Percentiles rank a stretch among this genome's conserved stretches.
These are phyloP conservation scores for Mychonastes homosphaera DNA, from an alignment of 139 green algal species.

Conservation along the genomic window DNA sequence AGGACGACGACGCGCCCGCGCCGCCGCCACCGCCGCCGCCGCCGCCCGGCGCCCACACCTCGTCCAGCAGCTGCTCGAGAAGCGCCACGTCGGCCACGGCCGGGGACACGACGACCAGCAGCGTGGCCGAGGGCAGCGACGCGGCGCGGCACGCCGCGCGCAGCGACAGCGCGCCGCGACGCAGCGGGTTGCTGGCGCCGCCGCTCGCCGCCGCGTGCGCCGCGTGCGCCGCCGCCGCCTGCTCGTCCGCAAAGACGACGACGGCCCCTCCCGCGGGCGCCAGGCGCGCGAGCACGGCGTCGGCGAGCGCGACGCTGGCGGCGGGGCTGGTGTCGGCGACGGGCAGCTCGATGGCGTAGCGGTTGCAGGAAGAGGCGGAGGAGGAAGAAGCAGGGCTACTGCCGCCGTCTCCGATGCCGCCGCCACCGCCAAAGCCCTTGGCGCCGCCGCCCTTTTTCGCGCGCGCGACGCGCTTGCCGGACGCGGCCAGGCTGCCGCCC, in stretches of 20 bases:
- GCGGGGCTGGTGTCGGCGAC: constrained; percentile 10
- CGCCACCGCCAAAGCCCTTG: constrained; percentile 16
- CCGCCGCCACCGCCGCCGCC: constrained; percentile 7
- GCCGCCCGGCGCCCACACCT: constrained; percentile 27
- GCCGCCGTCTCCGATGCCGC: not conserved
- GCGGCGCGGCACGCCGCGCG: constrained; percentile 19
- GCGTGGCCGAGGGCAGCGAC: constrained; percentile 13
- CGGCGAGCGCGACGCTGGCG: not conserved
- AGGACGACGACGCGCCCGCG: no score
- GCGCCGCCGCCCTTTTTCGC: no score
- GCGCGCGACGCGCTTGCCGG: no score
- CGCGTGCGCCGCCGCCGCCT: constrained; percentile 7
- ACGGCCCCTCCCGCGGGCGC: not conserved
- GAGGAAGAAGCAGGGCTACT: no score
- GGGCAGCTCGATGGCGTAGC: constrained; percentile 31
- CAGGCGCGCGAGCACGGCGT: constrained; percentile 7
- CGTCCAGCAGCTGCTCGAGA: constrained; percentile 42
- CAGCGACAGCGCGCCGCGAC: constrained; percentile 23
- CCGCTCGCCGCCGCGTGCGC: not conserved
- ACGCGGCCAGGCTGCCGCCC: no score
- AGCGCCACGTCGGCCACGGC: constrained; percentile 30
- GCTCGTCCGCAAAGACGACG: constrained; percentile 19
- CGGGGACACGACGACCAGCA: constrained; percentile 30
- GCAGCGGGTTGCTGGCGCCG: no score
- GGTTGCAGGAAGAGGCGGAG: no score